phyloP scores from a whole-genome alignment of 257 asterid genomes.

The Lycium barbarum region DNA sequence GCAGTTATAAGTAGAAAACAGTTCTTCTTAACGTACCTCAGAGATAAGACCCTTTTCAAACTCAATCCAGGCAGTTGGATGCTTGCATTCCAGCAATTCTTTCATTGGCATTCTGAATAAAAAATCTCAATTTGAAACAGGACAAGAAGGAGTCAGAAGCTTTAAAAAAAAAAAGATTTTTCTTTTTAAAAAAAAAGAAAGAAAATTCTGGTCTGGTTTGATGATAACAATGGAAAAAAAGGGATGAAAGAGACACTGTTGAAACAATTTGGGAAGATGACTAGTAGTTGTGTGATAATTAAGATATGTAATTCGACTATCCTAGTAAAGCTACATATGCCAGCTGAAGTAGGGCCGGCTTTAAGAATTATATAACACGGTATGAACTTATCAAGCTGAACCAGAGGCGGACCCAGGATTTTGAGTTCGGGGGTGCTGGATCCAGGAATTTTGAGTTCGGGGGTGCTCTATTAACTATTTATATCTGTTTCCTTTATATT shows the following conservation, averaged over 20 bases:
- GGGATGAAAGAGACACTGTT: not conserved
- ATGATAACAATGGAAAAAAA: not conserved
- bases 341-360: constrained; percentile 2
- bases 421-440: no score
- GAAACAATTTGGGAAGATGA: not conserved
- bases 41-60: constrained; percentile 83
- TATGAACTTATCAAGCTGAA: not conserved
- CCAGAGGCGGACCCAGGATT: no score
- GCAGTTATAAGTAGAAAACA: constrained; percentile 3
- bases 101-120: constrained; percentile 83
- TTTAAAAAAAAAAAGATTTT: not conserved
- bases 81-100: constrained; percentile 89
- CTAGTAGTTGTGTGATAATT: not conserved
- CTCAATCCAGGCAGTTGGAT: constrained; percentile 94
- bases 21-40: constrained; percentile 63
- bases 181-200: constrained; percentile 24
- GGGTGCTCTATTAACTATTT: no score
- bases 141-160: constrained; percentile 1
- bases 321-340: not conserved
- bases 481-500: no score
- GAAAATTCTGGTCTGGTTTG: not conserved
- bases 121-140: constrained; percentile 40
- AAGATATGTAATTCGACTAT: not conserved
- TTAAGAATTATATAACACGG: not conserved
- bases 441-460: no score